Conservation (phyloP, 2,329 filamentous ascomycete species). For the Endocalyx cinctus region DNA sequence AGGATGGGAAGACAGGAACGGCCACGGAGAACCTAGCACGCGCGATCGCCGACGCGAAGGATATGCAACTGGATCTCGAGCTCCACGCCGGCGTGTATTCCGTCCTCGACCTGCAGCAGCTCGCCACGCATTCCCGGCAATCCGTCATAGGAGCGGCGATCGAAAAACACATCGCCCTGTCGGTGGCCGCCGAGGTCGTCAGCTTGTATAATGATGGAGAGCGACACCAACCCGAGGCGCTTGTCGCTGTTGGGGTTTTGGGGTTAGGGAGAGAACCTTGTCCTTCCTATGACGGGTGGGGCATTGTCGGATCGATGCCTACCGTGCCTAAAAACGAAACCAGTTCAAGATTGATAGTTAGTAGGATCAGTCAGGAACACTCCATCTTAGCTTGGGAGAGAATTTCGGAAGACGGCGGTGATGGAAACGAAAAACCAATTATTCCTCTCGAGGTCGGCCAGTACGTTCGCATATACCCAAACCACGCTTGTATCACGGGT, state of each 20-base stretch:
- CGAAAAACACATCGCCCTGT: conserved; percentile 57
- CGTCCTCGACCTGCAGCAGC: conserved; percentile 71
- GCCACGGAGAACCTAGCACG: too few relatives aligned
- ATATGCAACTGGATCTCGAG: too few relatives aligned
- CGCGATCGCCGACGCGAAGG: too few relatives aligned
- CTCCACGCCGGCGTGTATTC: conserved; percentile 76
- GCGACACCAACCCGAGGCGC: conserved; percentile 60
- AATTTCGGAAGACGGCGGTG: too few relatives aligned
- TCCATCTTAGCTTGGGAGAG: conserved; percentile 67
- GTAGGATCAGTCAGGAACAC: conserved; percentile 73
- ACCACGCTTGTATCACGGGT: conserved; percentile 75
- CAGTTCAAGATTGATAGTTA: conserved; percentile 59
- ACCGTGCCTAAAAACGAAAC: too few relatives aligned
- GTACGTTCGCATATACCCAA: conserved; percentile 69
- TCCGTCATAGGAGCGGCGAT: conserved; percentile 35
- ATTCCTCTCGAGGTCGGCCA: conserved; percentile 56
- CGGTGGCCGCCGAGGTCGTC: conserved; percentile 67
- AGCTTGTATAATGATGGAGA: conserved; percentile 61
- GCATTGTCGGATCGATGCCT: too few relatives aligned
- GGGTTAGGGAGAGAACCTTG: conserved; percentile 71
- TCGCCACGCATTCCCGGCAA: conserved; percentile 68
- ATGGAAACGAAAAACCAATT: conserved; percentile 39
- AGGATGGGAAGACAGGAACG: conserved; percentile 10
- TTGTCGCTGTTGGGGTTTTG: conserved; percentile 65
- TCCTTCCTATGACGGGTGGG: conserved; percentile 66